phyloP scores from a whole-genome alignment of 23 red algal genomes.

The Gracilaria caudata region DNA sequence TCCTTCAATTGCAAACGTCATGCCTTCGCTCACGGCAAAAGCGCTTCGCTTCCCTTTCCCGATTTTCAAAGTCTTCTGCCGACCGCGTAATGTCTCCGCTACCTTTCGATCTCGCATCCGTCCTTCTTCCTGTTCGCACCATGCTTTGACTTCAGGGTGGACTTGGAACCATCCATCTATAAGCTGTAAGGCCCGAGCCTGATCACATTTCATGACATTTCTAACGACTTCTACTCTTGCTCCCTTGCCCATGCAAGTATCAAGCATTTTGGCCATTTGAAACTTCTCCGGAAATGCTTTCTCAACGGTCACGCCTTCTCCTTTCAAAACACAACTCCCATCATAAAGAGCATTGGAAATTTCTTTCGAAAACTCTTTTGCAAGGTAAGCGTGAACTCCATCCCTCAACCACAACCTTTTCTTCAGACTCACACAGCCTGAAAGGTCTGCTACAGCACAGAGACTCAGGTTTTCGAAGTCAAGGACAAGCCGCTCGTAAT shows the following conservation, averaged over 20 bases:
- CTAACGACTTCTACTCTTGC: background rate
- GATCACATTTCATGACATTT: constrained; percentile 7
- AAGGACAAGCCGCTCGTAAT: background rate
- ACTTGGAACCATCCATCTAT: constrained; percentile 17
- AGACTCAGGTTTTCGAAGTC: constrained; percentile 21
- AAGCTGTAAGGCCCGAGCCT: background rate
- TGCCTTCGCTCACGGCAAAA: background rate
- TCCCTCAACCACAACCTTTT: background rate
- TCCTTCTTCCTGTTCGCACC: background rate
- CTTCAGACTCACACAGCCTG: constrained; percentile 33
- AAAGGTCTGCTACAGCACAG: constrained; percentile 14
- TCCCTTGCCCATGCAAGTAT: constrained; percentile 35
- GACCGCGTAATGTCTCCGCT: constrained; percentile 23
- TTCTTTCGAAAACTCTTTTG: constrained; percentile 35
- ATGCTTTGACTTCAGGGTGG: constrained; percentile 25
- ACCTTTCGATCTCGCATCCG: constrained; percentile 4
- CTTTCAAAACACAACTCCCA: constrained; percentile 20
- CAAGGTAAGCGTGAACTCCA: constrained; percentile 7
- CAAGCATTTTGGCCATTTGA: constrained; percentile 21
- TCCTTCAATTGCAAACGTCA: constrained; percentile 23
- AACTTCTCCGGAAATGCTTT: constrained; percentile 18
- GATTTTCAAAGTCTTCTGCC: background rate
- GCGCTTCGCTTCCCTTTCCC: background rate
- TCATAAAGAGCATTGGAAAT: constrained; percentile 14
- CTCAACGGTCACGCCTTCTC: constrained; percentile 2